These are phyloP conservation scores for Thalassiosira sp. DNA, from an alignment of 352 stramenopile species.

Conservation along the genomic window DNA sequence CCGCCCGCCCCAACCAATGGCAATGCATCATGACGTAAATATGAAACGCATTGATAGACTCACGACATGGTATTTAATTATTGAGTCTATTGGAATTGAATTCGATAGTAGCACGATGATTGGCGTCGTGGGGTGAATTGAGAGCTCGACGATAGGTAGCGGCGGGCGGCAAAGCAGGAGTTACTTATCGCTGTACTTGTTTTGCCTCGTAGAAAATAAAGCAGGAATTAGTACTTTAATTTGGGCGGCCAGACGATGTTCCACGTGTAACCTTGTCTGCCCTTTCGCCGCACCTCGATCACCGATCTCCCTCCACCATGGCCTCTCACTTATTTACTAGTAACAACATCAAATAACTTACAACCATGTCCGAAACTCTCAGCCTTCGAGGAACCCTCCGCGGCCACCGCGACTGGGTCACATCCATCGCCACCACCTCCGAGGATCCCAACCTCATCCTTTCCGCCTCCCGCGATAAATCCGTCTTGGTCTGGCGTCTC, in stretches of 20 bases:
- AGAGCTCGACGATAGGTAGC: background rate
- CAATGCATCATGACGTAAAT: too few relatives aligned
- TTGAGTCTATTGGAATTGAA: conserved; percentile 5
- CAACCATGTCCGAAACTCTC: conserved; percentile 86
- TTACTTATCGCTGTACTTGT: background rate
- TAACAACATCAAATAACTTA: background rate
- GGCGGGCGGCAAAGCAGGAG: background rate
- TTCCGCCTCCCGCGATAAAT: conserved; percentile 97
- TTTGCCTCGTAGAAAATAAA: conserved; percentile 1
- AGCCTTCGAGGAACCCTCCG: conserved; percentile 84
- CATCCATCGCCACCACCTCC: conserved; percentile 95
- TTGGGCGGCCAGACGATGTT: conserved; percentile 4
- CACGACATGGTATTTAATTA: conserved; percentile 50
- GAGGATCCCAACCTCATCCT: conserved; percentile 99
- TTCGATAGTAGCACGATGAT: too few relatives aligned
- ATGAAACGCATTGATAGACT: too few relatives aligned
- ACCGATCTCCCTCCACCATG: background rate
- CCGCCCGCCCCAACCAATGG: too few relatives aligned
- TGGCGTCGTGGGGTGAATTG: too few relatives aligned
- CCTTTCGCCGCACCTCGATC: background rate
- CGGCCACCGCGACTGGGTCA: conserved; percentile 89
- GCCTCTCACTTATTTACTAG: background rate
- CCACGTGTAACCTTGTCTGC: background rate
- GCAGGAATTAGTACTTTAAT: conserved; percentile 15
- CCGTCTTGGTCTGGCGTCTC: conserved; percentile 93